Percentiles rank a stretch among this genome's conserved stretches.
Evolutionary conservation across 1,284 basidiomycete genomes (phyloP).

Genomic region (Fomitopsis palustris): DNA sequence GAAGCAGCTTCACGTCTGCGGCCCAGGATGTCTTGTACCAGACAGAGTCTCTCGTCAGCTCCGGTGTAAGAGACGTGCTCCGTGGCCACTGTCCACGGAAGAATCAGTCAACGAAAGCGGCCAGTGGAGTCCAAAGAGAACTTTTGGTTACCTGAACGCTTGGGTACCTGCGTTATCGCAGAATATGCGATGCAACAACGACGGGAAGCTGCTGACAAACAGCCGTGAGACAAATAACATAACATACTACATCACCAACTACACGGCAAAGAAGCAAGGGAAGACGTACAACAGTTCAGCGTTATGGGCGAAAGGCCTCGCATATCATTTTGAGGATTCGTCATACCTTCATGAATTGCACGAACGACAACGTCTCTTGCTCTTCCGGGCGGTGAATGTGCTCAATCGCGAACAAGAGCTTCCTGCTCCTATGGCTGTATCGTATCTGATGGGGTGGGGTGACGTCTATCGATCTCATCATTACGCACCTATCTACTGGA

Average conservation of each 20-base stretch:
- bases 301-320: too few relatives aligned
- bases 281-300: conserved; percentile 23
- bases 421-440: conserved; percentile 29
- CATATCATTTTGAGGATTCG: conserved; percentile 21
- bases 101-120: conserved; percentile 19
- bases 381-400: too few relatives aligned
- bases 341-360: conserved; percentile 3
- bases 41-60: conserved; percentile 13
- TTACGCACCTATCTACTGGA: conserved; percentile 28
- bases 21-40: conserved; percentile 19
- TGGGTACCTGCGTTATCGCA: conserved; percentile 24
- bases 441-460: conserved; percentile 34
- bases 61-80: conserved; percentile 30
- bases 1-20: conserved; percentile 30
- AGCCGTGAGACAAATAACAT: conserved; percentile 21
- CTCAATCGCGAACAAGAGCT: conserved; percentile 27
- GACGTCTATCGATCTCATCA: conserved; percentile 18
- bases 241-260: conserved; percentile 24
- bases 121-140: conserved; percentile 16
- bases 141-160: conserved; percentile 22
- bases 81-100: conserved; percentile 1
- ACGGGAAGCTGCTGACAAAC: conserved; percentile 31
- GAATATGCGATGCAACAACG: conserved; percentile 27
- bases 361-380: too few relatives aligned
- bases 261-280: conserved; percentile 19